Conservation (phyloP, 1,284 basidiomycete species). For the Hemileia vastatrix region DNA sequence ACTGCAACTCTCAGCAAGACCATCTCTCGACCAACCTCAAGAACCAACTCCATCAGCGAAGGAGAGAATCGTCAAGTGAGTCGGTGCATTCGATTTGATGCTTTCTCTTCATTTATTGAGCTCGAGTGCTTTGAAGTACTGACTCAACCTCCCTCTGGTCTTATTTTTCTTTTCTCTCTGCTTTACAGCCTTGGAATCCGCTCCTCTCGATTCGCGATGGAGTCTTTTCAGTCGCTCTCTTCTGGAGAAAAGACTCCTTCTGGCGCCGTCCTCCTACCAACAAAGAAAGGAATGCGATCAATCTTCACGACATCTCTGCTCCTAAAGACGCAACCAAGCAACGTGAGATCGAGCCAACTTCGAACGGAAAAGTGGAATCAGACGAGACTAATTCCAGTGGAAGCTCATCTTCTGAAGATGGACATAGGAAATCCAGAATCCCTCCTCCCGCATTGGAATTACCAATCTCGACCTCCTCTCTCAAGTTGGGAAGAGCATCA, state of each 20-base stretch:
- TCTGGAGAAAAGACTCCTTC: constrained; percentile 35
- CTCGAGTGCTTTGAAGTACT: no score
- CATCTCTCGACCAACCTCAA: no score
- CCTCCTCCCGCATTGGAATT: constrained; percentile 27
- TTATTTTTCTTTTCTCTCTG: background rate
- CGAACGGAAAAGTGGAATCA: background rate
- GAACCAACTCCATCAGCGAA: no score
- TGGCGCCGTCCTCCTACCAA: constrained; percentile 27
- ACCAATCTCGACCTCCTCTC: constrained; percentile 11
- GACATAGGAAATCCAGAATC: constrained; percentile 17
- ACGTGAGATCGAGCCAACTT: background rate
- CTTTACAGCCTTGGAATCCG: constrained; percentile 30
- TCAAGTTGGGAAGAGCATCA: background rate
- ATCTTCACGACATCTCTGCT: background rate
- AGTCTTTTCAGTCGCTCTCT: constrained; percentile 25
- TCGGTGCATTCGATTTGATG: no score
- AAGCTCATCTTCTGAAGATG: constrained; percentile 18
- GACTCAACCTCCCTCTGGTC: constrained; percentile 12
- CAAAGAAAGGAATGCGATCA: background rate
- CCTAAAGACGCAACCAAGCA: constrained; percentile 2
- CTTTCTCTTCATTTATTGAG: no score
- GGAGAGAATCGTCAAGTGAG: no score
- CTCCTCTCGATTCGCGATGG: constrained; percentile 26
- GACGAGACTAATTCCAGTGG: background rate
- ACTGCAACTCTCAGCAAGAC: no score